Percentiles rank a stretch among this genome's conserved stretches.
phyloP scores from a whole-genome alignment of 1,284 basidiomycete genomes.

The Inonotus hispidus region DNA sequence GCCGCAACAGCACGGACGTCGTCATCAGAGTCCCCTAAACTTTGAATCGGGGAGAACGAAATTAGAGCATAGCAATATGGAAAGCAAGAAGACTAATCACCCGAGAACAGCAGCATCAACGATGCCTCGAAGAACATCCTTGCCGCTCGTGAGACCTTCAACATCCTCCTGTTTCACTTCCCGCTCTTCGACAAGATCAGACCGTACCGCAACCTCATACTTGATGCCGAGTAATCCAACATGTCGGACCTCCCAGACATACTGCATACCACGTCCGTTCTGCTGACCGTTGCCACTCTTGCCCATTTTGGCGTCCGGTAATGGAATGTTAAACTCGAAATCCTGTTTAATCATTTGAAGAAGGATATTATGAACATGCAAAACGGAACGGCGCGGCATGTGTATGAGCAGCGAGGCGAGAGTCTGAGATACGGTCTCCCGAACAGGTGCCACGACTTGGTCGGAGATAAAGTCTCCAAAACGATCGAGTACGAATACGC shows the following conservation, averaged over 20 bases:
- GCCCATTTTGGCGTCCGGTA: slow-evolving; percentile 16
- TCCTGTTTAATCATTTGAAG: slow-evolving; percentile 93
- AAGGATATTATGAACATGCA: slow-evolving; percentile 79
- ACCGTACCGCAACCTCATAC: slow-evolving; percentile 93
- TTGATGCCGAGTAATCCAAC: slow-evolving; percentile 95
- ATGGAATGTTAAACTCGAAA: slow-evolving; percentile 32
- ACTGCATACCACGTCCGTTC: slow-evolving; percentile 40
- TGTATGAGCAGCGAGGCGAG: slow-evolving; percentile 85
- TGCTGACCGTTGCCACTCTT: slow-evolving; percentile 30
- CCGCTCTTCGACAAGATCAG: slow-evolving; percentile 64
- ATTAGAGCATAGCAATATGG: neutral
- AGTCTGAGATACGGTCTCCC: slow-evolving; percentile 95
- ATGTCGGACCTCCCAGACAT: slow-evolving; percentile 97
- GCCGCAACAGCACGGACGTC: slow-evolving; percentile 97
- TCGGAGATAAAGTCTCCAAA: slow-evolving; percentile 98
- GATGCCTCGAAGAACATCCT: slow-evolving; percentile 64
- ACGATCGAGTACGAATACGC: slow-evolving; percentile 91
- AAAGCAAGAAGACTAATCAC: slow-evolving; percentile 38
- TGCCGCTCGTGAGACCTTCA: slow-evolving; percentile 31
- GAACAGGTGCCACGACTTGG: slow-evolving; percentile 91
- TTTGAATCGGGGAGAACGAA: slow-evolving; percentile 28
- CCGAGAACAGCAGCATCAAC: slow-evolving; percentile 86
- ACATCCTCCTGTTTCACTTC: slow-evolving; percentile 24
- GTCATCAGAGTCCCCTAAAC: slow-evolving; percentile 88
- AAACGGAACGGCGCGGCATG: slow-evolving; percentile 74